Conservation (phyloP, 495 filamentous ascomycete species). For the Lichina pygmaea region DNA sequence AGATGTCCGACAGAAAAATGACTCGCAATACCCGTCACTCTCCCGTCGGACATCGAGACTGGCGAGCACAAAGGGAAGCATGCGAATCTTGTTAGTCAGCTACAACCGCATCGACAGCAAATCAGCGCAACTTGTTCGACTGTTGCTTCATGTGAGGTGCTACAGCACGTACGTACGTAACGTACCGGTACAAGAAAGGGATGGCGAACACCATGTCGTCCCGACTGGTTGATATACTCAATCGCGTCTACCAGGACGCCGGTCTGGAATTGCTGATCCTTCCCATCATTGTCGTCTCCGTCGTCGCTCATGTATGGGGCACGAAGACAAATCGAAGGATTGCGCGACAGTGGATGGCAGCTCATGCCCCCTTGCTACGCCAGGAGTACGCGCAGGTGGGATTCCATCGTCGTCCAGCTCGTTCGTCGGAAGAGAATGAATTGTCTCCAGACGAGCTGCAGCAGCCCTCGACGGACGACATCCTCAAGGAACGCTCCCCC, state of each 20-base stretch:
- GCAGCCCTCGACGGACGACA: constrained; percentile 14
- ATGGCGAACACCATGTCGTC: no score
- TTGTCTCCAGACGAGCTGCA: constrained; percentile 12
- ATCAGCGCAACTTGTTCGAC: no score
- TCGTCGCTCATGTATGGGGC: constrained; percentile 64
- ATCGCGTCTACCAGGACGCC: background rate
- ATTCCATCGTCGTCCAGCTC: constrained; percentile 23
- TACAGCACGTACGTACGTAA: no score
- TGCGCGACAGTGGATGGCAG: constrained; percentile 53
- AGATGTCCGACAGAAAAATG: no score
- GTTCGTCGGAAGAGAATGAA: constrained; percentile 9
- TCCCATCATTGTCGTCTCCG: constrained; percentile 38
- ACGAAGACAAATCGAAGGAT: constrained; percentile 51
- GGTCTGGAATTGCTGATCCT: constrained; percentile 19
- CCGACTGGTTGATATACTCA: background rate
- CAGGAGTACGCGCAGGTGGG: constrained; percentile 80
- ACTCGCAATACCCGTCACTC: no score
- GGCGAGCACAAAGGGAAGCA: no score
- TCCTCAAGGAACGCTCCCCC: constrained; percentile 59
- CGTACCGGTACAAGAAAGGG: no score
- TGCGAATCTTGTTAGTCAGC: no score
- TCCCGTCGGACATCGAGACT: no score
- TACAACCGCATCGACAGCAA: no score
- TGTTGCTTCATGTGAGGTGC: no score
- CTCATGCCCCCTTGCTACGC: constrained; percentile 40